These are phyloP conservation scores for Trichosporon inkin DNA, from an alignment of 1,284 basidiomycete genomes.

Conservation along the genomic window DNA sequence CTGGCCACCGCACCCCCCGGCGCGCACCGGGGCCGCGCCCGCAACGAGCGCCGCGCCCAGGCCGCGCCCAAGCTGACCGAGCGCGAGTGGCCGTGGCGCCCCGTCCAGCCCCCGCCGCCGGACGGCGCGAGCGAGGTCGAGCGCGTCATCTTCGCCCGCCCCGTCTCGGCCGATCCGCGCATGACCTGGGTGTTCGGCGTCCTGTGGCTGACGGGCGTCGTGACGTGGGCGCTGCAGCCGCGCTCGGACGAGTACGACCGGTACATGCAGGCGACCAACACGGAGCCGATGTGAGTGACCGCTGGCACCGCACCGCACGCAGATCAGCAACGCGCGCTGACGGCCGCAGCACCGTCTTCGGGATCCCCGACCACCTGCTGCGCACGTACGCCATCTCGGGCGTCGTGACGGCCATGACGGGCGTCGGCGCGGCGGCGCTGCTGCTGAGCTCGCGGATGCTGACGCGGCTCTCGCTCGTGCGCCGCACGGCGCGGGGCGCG, in stretches of 20 bases:
- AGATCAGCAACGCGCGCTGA: no score
- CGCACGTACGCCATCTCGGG: conserved; percentile 11
- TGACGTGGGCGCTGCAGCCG: conserved; percentile 13
- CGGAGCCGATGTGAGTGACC: conserved; percentile 10
- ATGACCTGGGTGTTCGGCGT: conserved; percentile 16
- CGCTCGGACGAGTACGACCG: conserved; percentile 8
- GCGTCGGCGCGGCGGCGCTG: conserved; percentile 7
- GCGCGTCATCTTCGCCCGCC: conserved; percentile 25
- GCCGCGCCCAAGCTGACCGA: conserved; percentile 4
- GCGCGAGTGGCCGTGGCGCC: conserved; percentile 23
- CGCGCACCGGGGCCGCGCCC: not conserved
- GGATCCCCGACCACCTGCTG: conserved; percentile 14
- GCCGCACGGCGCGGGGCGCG: not conserved
- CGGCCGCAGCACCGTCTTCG: conserved; percentile 7
- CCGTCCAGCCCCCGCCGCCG: conserved; percentile 9
- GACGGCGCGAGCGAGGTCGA: conserved; percentile 14
- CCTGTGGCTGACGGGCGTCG: conserved; percentile 1
- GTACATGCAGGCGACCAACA: not conserved
- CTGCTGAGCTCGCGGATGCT: conserved; percentile 14
- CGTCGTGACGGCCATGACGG: not conserved
- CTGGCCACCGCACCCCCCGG: not conserved
- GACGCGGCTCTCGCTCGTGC: conserved; percentile 19
- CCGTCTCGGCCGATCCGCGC: not conserved
- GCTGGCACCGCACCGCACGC: no score
- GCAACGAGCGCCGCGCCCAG: no score